Percentiles rank a stretch among this genome's conserved stretches.
Conservation (phyloP, 208 protist genomes). For the Acanthamoeba castellanii region DNA sequence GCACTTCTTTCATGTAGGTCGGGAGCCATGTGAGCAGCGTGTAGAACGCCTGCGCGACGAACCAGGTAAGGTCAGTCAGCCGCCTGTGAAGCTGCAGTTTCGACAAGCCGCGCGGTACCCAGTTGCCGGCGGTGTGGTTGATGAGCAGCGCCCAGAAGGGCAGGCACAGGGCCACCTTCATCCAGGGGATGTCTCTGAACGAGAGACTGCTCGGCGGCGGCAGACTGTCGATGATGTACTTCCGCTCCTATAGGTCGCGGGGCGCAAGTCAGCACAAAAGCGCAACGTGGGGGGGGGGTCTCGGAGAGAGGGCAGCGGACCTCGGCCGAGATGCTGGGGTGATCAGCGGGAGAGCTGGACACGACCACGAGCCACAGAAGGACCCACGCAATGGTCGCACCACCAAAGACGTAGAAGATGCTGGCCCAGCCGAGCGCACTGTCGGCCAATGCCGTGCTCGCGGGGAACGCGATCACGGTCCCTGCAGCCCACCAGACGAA, state of each 20-base stretch:
- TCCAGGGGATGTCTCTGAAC: constrained; percentile 39
- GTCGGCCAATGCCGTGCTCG: constrained; percentile 19
- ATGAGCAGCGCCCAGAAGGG: constrained; percentile 71
- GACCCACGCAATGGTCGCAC: constrained; percentile 4
- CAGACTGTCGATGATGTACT: constrained; percentile 30
- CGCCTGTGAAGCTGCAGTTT: not conserved
- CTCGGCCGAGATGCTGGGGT: constrained; percentile 61
- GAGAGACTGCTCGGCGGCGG: constrained; percentile 3
- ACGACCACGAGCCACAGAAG: constrained; percentile 28
- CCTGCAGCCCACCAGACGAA: not conserved
- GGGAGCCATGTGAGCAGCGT: constrained; percentile 70
- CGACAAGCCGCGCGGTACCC: not conserved
- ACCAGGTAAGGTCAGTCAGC: not conserved
- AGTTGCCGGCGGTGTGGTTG: constrained; percentile 67
- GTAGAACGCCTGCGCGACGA: constrained; percentile 54
- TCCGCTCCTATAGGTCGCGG: not conserved
- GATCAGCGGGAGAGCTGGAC: constrained; percentile 34
- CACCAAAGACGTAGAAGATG: constrained; percentile 71
- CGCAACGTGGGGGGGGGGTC: not conserved
- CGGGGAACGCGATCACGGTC: constrained; percentile 62
- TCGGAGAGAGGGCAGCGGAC: not conserved
- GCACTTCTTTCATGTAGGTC: constrained; percentile 61
- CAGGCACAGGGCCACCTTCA: constrained; percentile 50
- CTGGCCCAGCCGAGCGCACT: constrained; percentile 10
- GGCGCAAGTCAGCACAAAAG: not conserved